A percentile compares a stretch with the other conserved stretches of the same genome.
phyloP scores from a whole-genome alignment of 1,284 basidiomycete genomes.

The Heliocybe sulcata region DNA sequence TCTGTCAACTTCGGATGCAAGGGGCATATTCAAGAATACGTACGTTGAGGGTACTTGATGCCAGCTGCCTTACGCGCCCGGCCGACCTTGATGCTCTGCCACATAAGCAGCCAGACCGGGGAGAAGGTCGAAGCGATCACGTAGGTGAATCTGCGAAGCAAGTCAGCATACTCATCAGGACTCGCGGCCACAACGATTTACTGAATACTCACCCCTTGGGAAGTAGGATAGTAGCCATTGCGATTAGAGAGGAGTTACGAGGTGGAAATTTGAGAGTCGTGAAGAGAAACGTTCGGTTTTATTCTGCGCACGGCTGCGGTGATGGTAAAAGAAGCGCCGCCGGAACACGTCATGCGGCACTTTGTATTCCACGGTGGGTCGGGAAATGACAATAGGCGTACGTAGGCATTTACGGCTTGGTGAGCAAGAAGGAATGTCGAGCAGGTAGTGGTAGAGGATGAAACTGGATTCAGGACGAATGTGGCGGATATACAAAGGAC shows the following conservation, averaged over 20 bases:
- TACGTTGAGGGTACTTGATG: conserved; percentile 62
- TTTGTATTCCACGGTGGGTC: too few species aligned
- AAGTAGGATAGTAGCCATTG: not conserved
- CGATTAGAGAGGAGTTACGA: not conserved
- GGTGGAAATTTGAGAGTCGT: not conserved
- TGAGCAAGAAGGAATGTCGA: too few species aligned
- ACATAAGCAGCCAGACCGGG: conserved; percentile 39
- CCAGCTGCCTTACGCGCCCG: conserved; percentile 44
- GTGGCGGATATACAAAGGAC: not conserved
- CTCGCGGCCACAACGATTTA: too few species aligned
- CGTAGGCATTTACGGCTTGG: too few species aligned
- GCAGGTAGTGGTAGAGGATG: not conserved
- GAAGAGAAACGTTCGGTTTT: not conserved
- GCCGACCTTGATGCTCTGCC: conserved; percentile 42
- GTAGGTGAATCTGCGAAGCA: conserved; percentile 33
- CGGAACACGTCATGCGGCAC: too few species aligned
- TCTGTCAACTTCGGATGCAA: not conserved
- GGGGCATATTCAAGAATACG: not conserved
- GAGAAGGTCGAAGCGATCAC: conserved; percentile 46
- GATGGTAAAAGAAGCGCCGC: too few species aligned
- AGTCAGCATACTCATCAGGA: not conserved
- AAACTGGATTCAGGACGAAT: not conserved
- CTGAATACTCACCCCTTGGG: conserved; percentile 2
- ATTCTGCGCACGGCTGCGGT: too few species aligned
- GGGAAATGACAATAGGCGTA: too few species aligned